Evolutionary conservation across 768 basidiomycete genomes (phyloP).

Genomic region (Ramaria sp.): DNA sequence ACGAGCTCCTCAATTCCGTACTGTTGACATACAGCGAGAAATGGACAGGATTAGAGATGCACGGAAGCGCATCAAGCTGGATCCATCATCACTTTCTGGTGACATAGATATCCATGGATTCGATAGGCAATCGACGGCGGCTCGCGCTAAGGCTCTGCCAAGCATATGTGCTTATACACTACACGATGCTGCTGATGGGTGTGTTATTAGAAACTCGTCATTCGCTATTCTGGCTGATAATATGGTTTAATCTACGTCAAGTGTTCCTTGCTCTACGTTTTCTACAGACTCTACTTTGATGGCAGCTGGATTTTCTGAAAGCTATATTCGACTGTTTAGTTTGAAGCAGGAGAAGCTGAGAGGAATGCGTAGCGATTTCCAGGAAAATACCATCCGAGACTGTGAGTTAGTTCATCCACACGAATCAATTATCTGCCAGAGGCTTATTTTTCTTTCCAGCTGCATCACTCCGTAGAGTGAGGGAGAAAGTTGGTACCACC

Average conservation of each 20-base stretch:
- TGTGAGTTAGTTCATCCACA: slow-evolving; percentile 31
- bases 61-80: slow-evolving; percentile 83
- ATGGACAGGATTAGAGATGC: slow-evolving; percentile 84
- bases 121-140: slow-evolving; percentile 44
- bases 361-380: slow-evolving; percentile 69
- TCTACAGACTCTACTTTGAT: slow-evolving; percentile 85
- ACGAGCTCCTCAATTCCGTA: slow-evolving; percentile 72
- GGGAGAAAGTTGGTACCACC: slow-evolving; percentile 71
- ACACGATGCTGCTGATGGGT: slow-evolving; percentile 95
- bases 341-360: slow-evolving; percentile 83
- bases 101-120: slow-evolving; percentile 33
- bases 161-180: slow-evolving; percentile 94
- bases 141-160: slow-evolving; percentile 63
- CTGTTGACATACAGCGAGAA: slow-evolving; percentile 82
- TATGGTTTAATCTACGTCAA: slow-evolving; percentile 20
- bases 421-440: background rate
- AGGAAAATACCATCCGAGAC: slow-evolving; percentile 52
- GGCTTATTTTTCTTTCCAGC: slow-evolving; percentile 26
- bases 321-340: slow-evolving; percentile 90
- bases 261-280: slow-evolving; percentile 78
- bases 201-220: slow-evolving; percentile 19
- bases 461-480: slow-evolving; percentile 47
- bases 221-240: background rate
- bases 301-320: slow-evolving; percentile 93
- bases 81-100: slow-evolving; percentile 53